A percentile compares a stretch with the other conserved stretches of the same genome.
These are phyloP conservation scores for Hibiscus mutabilis DNA, from an alignment of 345 rosid genomes.

Conservation along the genomic window DNA sequence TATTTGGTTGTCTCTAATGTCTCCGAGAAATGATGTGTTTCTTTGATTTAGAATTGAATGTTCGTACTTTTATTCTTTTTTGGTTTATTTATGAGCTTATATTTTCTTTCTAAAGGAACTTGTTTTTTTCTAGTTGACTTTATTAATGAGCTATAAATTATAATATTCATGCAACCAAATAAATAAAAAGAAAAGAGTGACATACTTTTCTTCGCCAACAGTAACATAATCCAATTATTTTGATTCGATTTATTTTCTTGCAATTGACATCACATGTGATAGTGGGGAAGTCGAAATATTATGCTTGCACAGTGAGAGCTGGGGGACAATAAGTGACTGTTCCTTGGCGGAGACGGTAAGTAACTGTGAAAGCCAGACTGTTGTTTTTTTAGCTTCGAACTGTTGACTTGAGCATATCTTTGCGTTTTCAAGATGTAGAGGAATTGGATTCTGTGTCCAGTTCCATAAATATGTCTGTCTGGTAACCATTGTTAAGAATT, in stretches of 20 bases:
- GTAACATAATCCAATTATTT: neutral
- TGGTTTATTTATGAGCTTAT: neutral
- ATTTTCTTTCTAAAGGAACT: too few relatives aligned
- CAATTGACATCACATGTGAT: conserved; percentile 37
- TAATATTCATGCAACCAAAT: too few relatives aligned
- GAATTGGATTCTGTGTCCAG: neutral
- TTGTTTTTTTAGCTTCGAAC: neutral
- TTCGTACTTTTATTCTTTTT: neutral
- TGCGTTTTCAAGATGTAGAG: neutral
- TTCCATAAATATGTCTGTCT: neutral
- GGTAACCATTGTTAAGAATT: neutral
- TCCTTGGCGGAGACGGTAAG: conserved; percentile 37
- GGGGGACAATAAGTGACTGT: conserved; percentile 34
- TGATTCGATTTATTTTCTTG: conserved; percentile 1
- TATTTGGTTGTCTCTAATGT: neutral
- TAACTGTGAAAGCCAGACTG: neutral
- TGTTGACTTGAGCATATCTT: neutral
- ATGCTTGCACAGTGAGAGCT: conserved; percentile 42
- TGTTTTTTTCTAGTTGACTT: too few relatives aligned
- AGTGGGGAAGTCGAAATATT: conserved; percentile 44
- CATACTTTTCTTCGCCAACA: neutral
- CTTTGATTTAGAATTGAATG: neutral
- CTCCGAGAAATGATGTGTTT: neutral
- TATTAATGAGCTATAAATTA: too few relatives aligned
- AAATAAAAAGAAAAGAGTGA: too few relatives aligned